These are phyloP conservation scores for Tetracladium setigerum DNA, from an alignment of 495 filamentous ascomycete genomes.

Conservation along the genomic window DNA sequence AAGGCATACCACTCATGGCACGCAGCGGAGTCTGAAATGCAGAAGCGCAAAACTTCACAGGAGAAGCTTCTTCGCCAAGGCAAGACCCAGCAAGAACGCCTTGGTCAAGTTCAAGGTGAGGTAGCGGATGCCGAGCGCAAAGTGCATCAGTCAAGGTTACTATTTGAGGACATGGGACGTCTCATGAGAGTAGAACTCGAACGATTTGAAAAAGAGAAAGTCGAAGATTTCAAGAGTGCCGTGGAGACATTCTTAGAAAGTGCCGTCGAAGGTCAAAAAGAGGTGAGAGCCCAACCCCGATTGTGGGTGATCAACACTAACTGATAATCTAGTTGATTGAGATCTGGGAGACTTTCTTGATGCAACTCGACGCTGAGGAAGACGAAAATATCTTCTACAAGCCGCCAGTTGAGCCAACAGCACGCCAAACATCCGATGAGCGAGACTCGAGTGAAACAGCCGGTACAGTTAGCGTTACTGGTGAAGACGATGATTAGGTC, in stretches of 20 bases:
- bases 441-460: conserved; percentile 5
- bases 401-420: conserved; percentile 37
- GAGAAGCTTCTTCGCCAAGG: conserved; percentile 92
- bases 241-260: conserved; percentile 97
- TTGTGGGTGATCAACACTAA: neutral
- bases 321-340: conserved; percentile 71
- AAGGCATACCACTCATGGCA: conserved; percentile 95
- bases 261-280: conserved; percentile 95
- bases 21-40: conserved; percentile 74
- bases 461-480: conserved; percentile 24
- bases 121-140: conserved; percentile 88
- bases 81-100: conserved; percentile 86
- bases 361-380: conserved; percentile 90
- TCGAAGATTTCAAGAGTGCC: conserved; percentile 97
- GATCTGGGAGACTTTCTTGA: conserved; percentile 94
- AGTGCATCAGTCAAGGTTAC: conserved; percentile 79
- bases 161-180: conserved; percentile 97
- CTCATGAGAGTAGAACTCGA: conserved; percentile 88
- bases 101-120: conserved; percentile 86
- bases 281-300: conserved; percentile 49
- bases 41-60: conserved; percentile 76
- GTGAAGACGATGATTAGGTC: conserved; percentile 30
- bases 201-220: conserved; percentile 93
- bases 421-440: conserved; percentile 12
- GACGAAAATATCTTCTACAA: conserved; percentile 74